Conservation (phyloP, 345 rosid species). For the Rhodamnia argentea region DNA sequence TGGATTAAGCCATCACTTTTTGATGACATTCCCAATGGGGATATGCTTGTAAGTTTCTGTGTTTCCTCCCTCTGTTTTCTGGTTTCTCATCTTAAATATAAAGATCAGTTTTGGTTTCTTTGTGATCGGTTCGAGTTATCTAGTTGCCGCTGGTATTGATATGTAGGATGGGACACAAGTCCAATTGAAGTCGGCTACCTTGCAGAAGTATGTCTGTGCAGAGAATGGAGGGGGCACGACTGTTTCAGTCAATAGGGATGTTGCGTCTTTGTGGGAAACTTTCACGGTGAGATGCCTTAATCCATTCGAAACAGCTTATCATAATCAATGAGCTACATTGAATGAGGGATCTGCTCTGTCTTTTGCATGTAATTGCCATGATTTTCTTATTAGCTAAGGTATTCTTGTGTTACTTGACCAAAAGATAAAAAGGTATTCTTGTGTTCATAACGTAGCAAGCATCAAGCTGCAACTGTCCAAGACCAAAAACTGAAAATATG, state of each 20-base stretch:
- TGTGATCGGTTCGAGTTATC: background rate
- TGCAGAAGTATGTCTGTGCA: slow-evolving; percentile 50
- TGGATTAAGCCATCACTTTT: slow-evolving; percentile 80
- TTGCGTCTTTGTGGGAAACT: slow-evolving; percentile 61
- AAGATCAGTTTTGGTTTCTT: background rate
- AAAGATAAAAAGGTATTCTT: background rate
- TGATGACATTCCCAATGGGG: slow-evolving; percentile 58
- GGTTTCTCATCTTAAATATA: background rate
- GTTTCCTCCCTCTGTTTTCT: background rate
- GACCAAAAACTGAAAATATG: background rate
- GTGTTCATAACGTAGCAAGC: background rate
- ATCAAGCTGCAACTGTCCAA: background rate
- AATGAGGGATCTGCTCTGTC: background rate
- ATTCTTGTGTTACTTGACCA: background rate
- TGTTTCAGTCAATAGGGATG: slow-evolving; percentile 44
- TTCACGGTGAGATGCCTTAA: slow-evolving; percentile 34
- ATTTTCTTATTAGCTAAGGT: background rate
- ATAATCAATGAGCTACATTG: background rate
- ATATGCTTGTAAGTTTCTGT: slow-evolving; percentile 51
- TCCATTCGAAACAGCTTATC: background rate
- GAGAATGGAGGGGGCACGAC: slow-evolving; percentile 59
- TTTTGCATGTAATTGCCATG: background rate
- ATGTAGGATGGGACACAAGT: slow-evolving; percentile 66
- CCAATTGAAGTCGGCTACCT: slow-evolving; percentile 44
- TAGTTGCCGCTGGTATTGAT: background rate